Evolutionary conservation across 2,329 filamentous ascomycete genomes (phyloP).

Genomic region (Penicillium aurantiogriseum): DNA sequence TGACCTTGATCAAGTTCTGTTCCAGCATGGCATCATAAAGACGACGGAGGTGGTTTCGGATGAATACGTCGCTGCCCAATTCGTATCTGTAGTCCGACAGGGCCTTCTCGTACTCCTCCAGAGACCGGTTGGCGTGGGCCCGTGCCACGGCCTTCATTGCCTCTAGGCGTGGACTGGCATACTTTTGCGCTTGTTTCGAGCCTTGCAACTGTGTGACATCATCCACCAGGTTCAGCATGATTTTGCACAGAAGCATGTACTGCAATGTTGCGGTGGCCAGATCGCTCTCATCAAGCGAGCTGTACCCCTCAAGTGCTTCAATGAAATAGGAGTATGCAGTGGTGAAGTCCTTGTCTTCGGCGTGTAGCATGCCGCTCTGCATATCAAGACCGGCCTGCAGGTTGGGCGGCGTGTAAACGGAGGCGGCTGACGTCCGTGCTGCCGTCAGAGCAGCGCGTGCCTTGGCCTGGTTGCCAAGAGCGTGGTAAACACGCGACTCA

Average conservation of each 20-base stretch:
- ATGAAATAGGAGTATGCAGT: slow-evolving; percentile 99
- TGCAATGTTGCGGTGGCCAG: slow-evolving; percentile 97
- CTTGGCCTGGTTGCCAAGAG: slow-evolving; percentile 93
- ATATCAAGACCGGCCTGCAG: slow-evolving; percentile 96
- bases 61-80: slow-evolving; percentile 90
- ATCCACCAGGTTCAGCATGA: slow-evolving; percentile 96
- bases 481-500: slow-evolving; percentile 96
- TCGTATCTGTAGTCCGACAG: slow-evolving; percentile 88
- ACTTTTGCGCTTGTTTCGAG: slow-evolving; percentile 94
- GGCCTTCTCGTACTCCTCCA: slow-evolving; percentile 96
- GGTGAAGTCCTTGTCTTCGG: slow-evolving; percentile 98
- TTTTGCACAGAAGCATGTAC: slow-evolving; percentile 99
- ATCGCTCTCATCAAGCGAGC: slow-evolving; percentile 79
- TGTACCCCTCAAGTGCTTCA: slow-evolving; percentile 95
- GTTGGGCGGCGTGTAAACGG: slow-evolving; percentile 92
- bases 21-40: slow-evolving; percentile 98
- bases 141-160: slow-evolving; percentile 98
- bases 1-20: slow-evolving; percentile 99
- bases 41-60: slow-evolving; percentile 91
- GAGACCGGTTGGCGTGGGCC: slow-evolving; percentile 88
- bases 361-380: slow-evolving; percentile 98
- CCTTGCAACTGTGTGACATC: slow-evolving; percentile 94
- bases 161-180: slow-evolving; percentile 91
- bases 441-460: slow-evolving; percentile 91
- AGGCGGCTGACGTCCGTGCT: slow-evolving; percentile 90